Conservation (phyloP, 768 basidiomycete species). For the Chalciporus pseudorubinellus region DNA sequence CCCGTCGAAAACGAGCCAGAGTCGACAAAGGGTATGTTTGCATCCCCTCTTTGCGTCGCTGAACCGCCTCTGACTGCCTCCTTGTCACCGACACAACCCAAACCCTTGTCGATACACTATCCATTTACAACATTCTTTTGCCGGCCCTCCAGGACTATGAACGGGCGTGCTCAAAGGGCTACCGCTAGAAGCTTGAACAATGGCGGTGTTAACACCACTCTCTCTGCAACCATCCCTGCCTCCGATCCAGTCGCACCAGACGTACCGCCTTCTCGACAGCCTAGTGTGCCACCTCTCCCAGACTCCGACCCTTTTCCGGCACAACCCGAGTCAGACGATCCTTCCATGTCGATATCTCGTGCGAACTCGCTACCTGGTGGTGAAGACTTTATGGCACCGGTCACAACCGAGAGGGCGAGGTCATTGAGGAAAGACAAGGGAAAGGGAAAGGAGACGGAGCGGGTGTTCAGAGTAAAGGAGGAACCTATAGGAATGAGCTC, state of each 20-base stretch:
- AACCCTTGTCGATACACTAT: conserved; percentile 30
- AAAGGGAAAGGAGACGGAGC: conserved; percentile 45
- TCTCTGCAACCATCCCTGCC: conserved; percentile 19
- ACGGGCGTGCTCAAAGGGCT: conserved; percentile 71
- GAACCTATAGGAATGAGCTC: conserved; percentile 38
- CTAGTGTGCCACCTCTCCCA: conserved; percentile 39
- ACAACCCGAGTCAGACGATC: conserved; percentile 58
- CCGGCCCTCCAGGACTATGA: conserved; percentile 44
- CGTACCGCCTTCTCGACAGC: conserved; percentile 34
- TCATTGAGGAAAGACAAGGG: conserved; percentile 42
- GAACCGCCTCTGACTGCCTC: conserved; percentile 24
- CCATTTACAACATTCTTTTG: conserved; percentile 10
- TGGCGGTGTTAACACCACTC: conserved; percentile 35
- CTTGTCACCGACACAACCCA: conserved; percentile 17
- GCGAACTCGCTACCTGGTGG: conserved; percentile 49
- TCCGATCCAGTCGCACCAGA: conserved; percentile 43
- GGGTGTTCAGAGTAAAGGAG: conserved; percentile 42
- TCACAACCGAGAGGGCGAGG: conserved; percentile 27
- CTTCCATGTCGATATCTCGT: conserved; percentile 52
- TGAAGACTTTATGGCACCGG: conserved; percentile 25
- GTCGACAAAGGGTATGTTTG: conserved; percentile 67
- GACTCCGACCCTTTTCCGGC: conserved; percentile 53
- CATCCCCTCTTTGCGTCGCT: conserved; percentile 23
- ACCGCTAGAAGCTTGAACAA: conserved; percentile 64
- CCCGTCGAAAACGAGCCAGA: conserved; percentile 70